A percentile compares a stretch with the other conserved stretches of the same genome.
Conservation (phyloP, 2,329 filamentous ascomycete species). For the Colletotrichum sp. region DNA sequence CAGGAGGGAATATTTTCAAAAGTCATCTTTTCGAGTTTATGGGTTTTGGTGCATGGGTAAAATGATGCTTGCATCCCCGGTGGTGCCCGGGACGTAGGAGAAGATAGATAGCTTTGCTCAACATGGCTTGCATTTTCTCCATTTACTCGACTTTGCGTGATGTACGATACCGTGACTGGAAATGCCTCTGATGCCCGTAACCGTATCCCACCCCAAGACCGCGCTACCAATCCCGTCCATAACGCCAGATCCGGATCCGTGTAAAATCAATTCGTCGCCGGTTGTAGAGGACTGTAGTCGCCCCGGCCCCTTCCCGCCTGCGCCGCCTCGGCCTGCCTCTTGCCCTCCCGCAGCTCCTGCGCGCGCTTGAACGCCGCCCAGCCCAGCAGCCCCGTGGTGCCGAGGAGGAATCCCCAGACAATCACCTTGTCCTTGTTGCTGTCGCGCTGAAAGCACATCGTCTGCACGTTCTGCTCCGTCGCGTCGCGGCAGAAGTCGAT, state of each 20-base stretch:
- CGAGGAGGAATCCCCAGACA: constrained; percentile 68
- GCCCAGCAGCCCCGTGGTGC: constrained; percentile 61
- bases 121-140: neutral
- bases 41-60: constrained; percentile 3
- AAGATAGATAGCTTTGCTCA: neutral
- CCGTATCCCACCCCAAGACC: neutral
- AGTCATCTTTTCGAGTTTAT: neutral
- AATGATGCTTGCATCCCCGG: constrained; percentile 3
- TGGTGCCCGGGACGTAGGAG: neutral
- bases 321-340: constrained; percentile 6
- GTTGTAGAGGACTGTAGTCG: neutral
- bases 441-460: constrained; percentile 71
- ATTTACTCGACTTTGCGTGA: neutral
- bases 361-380: constrained; percentile 62
- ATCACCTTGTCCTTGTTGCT: constrained; percentile 71
- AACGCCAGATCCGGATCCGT: neutral
- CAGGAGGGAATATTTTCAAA: neutral
- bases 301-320: constrained; percentile 19
- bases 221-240: neutral
- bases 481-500: constrained; percentile 69
- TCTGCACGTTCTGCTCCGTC: constrained; percentile 65
- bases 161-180: neutral
- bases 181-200: neutral
- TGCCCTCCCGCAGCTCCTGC: constrained; percentile 43
- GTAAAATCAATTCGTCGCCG: neutral